Percentiles rank a stretch among this genome's conserved stretches.
Evolutionary conservation across 1,284 basidiomycete genomes (phyloP).

Genomic region (Rhodotorula sp.): DNA sequence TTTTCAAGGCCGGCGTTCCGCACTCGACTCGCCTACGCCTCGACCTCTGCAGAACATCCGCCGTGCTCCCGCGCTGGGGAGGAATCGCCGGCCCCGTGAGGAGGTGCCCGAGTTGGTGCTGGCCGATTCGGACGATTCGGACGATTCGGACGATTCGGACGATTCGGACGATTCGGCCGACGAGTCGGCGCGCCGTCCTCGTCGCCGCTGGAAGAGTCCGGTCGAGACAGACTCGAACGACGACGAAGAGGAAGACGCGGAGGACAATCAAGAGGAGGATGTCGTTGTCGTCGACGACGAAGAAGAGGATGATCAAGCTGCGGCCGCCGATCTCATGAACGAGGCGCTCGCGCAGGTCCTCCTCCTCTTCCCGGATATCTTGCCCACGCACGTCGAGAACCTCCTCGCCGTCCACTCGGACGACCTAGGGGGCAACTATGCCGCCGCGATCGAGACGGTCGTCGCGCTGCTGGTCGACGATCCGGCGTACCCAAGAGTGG

Average conservation of each 20-base stretch:
- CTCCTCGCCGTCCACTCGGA: background rate
- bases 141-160: too few species aligned
- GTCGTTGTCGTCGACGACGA: background rate
- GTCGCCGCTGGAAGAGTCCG: too few species aligned
- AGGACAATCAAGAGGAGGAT: background rate
- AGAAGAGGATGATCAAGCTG: background rate
- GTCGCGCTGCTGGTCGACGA: slow-evolving; percentile 1
- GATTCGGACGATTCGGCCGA: too few species aligned
- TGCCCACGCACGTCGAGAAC: slow-evolving; percentile 1
- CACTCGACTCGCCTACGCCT: too few species aligned
- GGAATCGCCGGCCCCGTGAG: too few species aligned
- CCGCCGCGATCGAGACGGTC: background rate
- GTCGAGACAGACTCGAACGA: too few species aligned
- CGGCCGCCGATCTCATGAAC: background rate
- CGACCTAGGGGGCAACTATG: background rate
- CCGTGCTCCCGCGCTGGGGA: too few species aligned
- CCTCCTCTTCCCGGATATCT: slow-evolving; percentile 20
- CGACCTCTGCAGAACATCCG: too few species aligned
- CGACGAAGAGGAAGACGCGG: background rate
- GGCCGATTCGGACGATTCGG: too few species aligned
- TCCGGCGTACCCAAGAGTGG: slow-evolving; percentile 13
- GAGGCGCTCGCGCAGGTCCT: slow-evolving; percentile 8
- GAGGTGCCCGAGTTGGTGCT: background rate
- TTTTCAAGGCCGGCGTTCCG: too few species aligned
- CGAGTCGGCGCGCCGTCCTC: too few species aligned